These are phyloP conservation scores for Ceratobasidium sp. DNA, from an alignment of 1,284 basidiomycete genomes.

Conservation along the genomic window DNA sequence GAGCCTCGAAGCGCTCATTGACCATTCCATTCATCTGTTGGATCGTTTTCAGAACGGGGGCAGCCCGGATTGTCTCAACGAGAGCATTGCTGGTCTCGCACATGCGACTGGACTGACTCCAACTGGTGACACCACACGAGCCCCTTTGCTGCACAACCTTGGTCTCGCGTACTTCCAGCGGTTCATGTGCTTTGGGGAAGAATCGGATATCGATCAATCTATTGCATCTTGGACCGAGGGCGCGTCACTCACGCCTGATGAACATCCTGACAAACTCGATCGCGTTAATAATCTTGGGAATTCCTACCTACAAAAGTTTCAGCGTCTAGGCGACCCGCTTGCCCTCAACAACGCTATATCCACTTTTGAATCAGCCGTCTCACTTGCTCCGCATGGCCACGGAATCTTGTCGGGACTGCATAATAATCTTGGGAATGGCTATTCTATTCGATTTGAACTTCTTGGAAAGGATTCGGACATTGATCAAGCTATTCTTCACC, in stretches of 20 bases:
- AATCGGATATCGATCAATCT: not conserved
- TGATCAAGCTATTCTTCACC: conserved; percentile 2
- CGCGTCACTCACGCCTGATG: not conserved
- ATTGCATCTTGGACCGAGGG: not conserved
- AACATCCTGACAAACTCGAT: not conserved
- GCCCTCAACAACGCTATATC: conserved; percentile 6
- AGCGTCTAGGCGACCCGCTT: not conserved
- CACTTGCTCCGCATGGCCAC: not conserved
- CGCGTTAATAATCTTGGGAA: conserved; percentile 2
- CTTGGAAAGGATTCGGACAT: not conserved
- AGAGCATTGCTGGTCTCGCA: not conserved
- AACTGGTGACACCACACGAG: not conserved
- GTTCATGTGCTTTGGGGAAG: not conserved
- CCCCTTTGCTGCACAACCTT: not conserved
- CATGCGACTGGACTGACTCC: not conserved
- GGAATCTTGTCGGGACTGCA: not conserved
- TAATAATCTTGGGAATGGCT: conserved; percentile 14
- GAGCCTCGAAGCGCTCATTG: not conserved
- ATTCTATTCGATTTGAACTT: not conserved
- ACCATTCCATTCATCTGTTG: not conserved
- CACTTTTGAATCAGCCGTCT: not conserved
- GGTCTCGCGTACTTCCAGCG: not conserved
- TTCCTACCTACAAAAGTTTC: not conserved
- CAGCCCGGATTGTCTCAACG: not conserved
- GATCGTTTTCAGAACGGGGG: not conserved